Conservation (phyloP, 192 early-diverging fungal genomes). For the Coemansia sp. region DNA sequence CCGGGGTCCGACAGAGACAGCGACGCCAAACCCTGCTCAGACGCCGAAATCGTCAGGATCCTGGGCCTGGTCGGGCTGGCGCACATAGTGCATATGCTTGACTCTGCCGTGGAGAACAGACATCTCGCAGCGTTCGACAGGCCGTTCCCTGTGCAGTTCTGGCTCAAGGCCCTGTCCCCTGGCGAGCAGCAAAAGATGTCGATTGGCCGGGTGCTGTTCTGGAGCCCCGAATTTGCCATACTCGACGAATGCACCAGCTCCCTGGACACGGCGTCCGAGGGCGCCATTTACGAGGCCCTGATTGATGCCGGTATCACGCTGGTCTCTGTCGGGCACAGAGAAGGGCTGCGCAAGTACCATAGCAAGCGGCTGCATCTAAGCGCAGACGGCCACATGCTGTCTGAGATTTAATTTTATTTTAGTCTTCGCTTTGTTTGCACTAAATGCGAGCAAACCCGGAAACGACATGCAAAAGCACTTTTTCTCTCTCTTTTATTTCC, state of each 20-base stretch:
- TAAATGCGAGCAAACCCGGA: neutral
- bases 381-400: conserved; percentile 32
- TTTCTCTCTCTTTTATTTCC: neutral
- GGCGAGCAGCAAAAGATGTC: conserved; percentile 74
- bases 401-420: neutral
- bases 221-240: conserved; percentile 70
- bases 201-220: conserved; percentile 66
- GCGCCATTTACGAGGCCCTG: conserved; percentile 57
- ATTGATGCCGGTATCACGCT: conserved; percentile 72
- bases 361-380: conserved; percentile 36
- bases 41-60: conserved; percentile 22
- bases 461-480: neutral
- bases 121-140: conserved; percentile 26
- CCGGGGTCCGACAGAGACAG: neutral
- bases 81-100: conserved; percentile 21
- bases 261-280: conserved; percentile 57
- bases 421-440: neutral
- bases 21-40: conserved; percentile 13
- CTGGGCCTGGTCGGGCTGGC: conserved; percentile 27
- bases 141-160: conserved; percentile 37
- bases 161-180: conserved; percentile 69
- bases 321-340: conserved; percentile 87
- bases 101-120: neutral
- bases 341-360: conserved; percentile 56
- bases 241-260: conserved; percentile 71